phyloP scores from a whole-genome alignment of 129 eudicot genomes.

The Gnaphalium uliginosum region DNA sequence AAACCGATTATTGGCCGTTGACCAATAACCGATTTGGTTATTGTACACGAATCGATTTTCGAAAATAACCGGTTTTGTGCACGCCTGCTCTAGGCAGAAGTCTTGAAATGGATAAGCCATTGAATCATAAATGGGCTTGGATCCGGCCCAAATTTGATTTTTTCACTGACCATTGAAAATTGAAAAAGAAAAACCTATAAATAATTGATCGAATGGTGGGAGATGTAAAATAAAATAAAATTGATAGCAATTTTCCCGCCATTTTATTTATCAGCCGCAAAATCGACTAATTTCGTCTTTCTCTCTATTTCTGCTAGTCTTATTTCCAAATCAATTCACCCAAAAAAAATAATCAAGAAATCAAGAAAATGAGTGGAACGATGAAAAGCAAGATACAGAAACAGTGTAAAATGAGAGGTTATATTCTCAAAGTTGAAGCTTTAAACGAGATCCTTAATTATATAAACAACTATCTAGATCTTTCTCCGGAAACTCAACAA shows the following conservation, averaged over 20 bases:
- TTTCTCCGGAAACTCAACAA: constrained; percentile 47
- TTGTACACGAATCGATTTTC: too few species aligned
- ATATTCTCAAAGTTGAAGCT: constrained; percentile 73
- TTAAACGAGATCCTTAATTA: constrained; percentile 45
- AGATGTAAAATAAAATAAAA: background rate
- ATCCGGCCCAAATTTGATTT: too few species aligned
- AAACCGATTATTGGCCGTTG: too few species aligned
- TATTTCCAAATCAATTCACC: background rate
- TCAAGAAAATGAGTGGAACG: constrained; percentile 43
- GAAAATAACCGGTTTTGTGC: too few species aligned
- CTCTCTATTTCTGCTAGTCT: background rate
- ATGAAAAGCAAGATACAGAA: constrained; percentile 61
- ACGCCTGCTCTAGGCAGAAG: too few species aligned
- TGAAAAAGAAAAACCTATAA: too few species aligned
- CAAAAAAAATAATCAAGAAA: constrained; percentile 15
- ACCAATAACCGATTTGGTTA: too few species aligned
- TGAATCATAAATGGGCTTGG: too few species aligned
- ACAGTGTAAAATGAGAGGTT: constrained; percentile 76
- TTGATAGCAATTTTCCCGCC: constrained; percentile 31
- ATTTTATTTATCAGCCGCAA: background rate
- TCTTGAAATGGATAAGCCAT: too few species aligned
- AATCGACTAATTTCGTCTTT: background rate
- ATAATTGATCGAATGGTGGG: too few species aligned
- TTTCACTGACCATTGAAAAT: too few species aligned
- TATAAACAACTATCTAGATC: constrained; percentile 14